Conservation (phyloP, 2,329 filamentous ascomycete genomes). For the Pezicula neosporulosa region DNA sequence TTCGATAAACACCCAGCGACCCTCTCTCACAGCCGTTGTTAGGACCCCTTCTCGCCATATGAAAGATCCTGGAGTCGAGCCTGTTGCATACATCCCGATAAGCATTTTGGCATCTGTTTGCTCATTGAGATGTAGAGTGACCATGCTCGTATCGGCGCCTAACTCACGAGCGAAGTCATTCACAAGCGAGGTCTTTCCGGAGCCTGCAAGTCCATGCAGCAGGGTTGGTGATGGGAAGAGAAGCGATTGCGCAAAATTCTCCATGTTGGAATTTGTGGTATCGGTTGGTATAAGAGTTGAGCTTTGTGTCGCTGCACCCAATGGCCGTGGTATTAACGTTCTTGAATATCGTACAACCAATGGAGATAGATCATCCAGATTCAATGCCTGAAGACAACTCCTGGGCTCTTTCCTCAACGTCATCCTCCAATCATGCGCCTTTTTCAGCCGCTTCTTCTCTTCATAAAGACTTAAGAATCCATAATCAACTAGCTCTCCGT, state of each 20-base stretch:
- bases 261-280: conserved; percentile 72
- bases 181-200: conserved; percentile 85
- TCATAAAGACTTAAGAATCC: conserved; percentile 64
- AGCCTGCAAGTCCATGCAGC: conserved; percentile 77
- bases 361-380: conserved; percentile 46
- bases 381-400: conserved; percentile 5
- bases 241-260: conserved; percentile 63
- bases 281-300: conserved; percentile 63
- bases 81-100: conserved; percentile 89
- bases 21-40: conserved; percentile 90
- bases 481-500: conserved; percentile 75
- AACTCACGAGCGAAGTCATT: conserved; percentile 79
- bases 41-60: conserved; percentile 89
- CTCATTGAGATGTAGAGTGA: conserved; percentile 94
- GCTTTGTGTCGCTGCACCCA: conserved; percentile 41
- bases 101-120: conserved; percentile 98
- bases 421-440: conserved; percentile 13
- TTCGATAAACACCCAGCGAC: conserved; percentile 95
- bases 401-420: background rate
- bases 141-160: conserved; percentile 76
- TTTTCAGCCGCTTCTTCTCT: conserved; percentile 37
- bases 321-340: conserved; percentile 64
- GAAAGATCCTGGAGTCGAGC: conserved; percentile 83
- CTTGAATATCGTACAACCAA: conserved; percentile 63
- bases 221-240: conserved; percentile 69